These are phyloP conservation scores for Candida sakaeoensis DNA, from an alignment of 805 yeast species.

Conservation along the genomic window DNA sequence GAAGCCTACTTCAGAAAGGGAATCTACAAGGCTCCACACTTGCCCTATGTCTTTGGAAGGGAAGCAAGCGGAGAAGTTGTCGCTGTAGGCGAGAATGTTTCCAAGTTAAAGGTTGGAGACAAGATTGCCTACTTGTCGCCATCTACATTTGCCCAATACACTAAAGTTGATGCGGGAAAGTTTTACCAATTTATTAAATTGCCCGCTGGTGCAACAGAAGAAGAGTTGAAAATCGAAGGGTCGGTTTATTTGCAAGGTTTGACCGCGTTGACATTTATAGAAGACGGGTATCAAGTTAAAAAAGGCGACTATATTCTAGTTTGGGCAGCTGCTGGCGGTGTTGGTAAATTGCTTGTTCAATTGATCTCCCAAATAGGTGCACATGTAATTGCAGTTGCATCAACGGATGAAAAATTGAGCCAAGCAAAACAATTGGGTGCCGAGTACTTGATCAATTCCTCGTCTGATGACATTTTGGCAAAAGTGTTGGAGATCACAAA, in stretches of 20 bases:
- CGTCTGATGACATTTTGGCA: slow-evolving; percentile 51
- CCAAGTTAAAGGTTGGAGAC: slow-evolving; percentile 61
- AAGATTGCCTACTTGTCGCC: slow-evolving; percentile 55
- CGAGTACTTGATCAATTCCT: slow-evolving; percentile 57
- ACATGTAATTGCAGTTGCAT: slow-evolving; percentile 79
- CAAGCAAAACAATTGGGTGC: slow-evolving; percentile 75
- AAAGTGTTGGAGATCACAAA: slow-evolving; percentile 57
- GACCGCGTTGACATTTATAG: slow-evolving; percentile 70
- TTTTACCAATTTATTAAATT: slow-evolving; percentile 36
- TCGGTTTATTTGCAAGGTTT: slow-evolving; percentile 67
- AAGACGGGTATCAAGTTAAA: slow-evolving; percentile 63
- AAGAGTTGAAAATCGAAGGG: slow-evolving; percentile 51
- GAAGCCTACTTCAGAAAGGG: slow-evolving; percentile 84
- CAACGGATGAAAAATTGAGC: slow-evolving; percentile 66
- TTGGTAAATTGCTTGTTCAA: slow-evolving; percentile 71
- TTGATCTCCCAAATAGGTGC: slow-evolving; percentile 64
- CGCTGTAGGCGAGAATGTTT: slow-evolving; percentile 58
- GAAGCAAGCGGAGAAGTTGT: slow-evolving; percentile 72
- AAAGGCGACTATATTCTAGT: slow-evolving; percentile 70
- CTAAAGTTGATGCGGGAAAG: slow-evolving; percentile 37
- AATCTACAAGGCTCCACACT: slow-evolving; percentile 50
- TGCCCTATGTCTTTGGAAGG: slow-evolving; percentile 68
- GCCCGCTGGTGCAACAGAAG: slow-evolving; percentile 46
- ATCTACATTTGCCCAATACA: slow-evolving; percentile 69
- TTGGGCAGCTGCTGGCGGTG: slow-evolving; percentile 97